These are phyloP conservation scores for Lycium ferocissimum DNA, from an alignment of 257 asterid species.

Conservation along the genomic window DNA sequence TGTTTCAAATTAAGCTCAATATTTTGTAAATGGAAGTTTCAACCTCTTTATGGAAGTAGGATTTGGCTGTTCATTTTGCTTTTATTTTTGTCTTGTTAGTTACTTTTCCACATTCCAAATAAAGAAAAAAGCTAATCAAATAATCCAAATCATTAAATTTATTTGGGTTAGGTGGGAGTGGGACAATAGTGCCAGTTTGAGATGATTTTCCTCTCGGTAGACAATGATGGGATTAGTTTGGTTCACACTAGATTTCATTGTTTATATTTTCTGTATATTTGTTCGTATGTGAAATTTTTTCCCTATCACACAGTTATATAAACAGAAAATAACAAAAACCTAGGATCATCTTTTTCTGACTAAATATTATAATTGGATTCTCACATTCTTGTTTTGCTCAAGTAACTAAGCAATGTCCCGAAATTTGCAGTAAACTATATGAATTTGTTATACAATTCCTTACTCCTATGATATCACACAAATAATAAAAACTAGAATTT, in stretches of 20 bases:
- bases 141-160: conserved; percentile 22
- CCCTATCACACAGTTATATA: too few relatives aligned
- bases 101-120: conserved; percentile 2
- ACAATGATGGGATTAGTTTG: not conserved
- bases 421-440: too few relatives aligned
- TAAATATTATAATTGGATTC: too few relatives aligned
- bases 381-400: not conserved
- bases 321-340: not conserved
- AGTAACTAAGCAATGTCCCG: too few relatives aligned
- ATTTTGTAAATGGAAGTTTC: not conserved
- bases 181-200: conserved; percentile 33
- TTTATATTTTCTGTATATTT: not conserved
- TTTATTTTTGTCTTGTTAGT: not conserved
- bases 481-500: too few relatives aligned
- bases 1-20: not conserved
- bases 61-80: not conserved
- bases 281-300: not conserved
- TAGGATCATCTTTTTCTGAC: not conserved
- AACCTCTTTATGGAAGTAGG: not conserved
- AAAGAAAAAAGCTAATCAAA: conserved; percentile 2
- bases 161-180: conserved; percentile 32
- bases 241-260: conserved; percentile 18
- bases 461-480: too few relatives aligned
- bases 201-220: conserved; percentile 20
- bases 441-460: too few relatives aligned